Percentiles rank a stretch among this genome's conserved stretches.
Evolutionary conservation across 164 flowering plant species (phyloP).

Genomic region (Stephania japonica): DNA sequence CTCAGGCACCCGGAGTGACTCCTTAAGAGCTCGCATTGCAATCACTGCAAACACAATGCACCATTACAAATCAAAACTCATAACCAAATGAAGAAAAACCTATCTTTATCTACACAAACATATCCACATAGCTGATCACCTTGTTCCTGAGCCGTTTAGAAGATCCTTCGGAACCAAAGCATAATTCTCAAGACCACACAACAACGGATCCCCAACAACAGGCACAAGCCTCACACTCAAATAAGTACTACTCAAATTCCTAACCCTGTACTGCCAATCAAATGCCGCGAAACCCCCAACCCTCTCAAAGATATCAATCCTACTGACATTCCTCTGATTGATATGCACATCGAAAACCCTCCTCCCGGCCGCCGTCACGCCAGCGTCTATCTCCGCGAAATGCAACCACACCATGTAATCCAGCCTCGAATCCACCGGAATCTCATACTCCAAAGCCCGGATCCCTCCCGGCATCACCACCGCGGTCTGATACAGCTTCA

Average conservation of each 20-base stretch:
- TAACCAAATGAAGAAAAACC: neutral
- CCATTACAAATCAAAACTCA: neutral
- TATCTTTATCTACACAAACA: neutral
- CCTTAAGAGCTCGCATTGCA: conserved; percentile 86
- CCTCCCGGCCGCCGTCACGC: conserved; percentile 50
- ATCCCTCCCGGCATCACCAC: conserved; percentile 28
- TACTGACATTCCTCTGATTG: conserved; percentile 57
- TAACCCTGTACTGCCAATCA: conserved; percentile 53
- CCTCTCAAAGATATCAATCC: conserved; percentile 63
- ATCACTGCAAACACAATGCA: conserved; percentile 38
- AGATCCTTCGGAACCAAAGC: conserved; percentile 81
- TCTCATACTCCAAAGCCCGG: conserved; percentile 44
- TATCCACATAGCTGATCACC: conserved; percentile 33
- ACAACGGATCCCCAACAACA: conserved; percentile 59
- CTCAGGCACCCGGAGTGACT: conserved; percentile 77
- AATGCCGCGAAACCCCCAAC: conserved; percentile 78
- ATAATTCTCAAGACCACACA: conserved; percentile 88
- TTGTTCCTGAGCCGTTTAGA: conserved; percentile 67
- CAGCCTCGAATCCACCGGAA: conserved; percentile 74
- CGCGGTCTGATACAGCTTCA: conserved; percentile 69
- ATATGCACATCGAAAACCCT: conserved; percentile 81
- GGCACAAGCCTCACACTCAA: conserved; percentile 67
- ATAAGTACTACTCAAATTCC: conserved; percentile 59
- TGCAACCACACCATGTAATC: conserved; percentile 94
- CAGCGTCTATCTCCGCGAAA: conserved; percentile 82